Percentiles rank a stretch among this genome's conserved stretches.
Evolutionary conservation across 768 basidiomycete species (phyloP).

Genomic region (Boletus reticulatus): DNA sequence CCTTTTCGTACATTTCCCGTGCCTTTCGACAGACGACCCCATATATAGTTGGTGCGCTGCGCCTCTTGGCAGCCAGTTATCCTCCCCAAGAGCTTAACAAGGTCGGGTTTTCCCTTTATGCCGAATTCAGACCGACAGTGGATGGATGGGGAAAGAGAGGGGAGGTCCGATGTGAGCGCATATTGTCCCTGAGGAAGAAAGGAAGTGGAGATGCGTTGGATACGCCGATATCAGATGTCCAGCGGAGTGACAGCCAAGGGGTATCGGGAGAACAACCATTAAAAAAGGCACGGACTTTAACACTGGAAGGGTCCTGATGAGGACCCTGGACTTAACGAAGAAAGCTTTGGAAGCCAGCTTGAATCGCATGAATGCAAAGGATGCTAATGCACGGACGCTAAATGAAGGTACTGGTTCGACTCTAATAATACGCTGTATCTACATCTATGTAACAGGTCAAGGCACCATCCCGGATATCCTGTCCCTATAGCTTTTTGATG

Average conservation of each 20-base stretch:
- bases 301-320: slow-evolving; percentile 53
- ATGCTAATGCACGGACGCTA: background rate
- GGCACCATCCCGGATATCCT: background rate
- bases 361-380: background rate
- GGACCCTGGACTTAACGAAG: slow-evolving; percentile 44
- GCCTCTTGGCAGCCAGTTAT: slow-evolving; percentile 63
- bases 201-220: slow-evolving; percentile 14
- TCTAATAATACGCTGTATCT: slow-evolving; percentile 16
- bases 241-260: background rate
- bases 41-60: slow-evolving; percentile 73
- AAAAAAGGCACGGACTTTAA: slow-evolving; percentile 43
- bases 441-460: slow-evolving; percentile 25
- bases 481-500: slow-evolving; percentile 65
- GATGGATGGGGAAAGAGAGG: slow-evolving; percentile 85
- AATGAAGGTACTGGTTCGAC: slow-evolving; percentile 18
- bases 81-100: slow-evolving; percentile 55
- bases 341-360: slow-evolving; percentile 31
- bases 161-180: slow-evolving; percentile 64
- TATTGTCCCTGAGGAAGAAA: slow-evolving; percentile 57
- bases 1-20: slow-evolving; percentile 81
- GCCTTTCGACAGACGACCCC: slow-evolving; percentile 80
- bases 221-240: slow-evolving; percentile 3
- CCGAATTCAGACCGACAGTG: slow-evolving; percentile 80
- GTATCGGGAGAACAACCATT: slow-evolving; percentile 24
- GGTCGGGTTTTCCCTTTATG: slow-evolving; percentile 77